Evolutionary conservation across 345 rosid species (phyloP).

Genomic region (Rhizophora mangle): DNA sequence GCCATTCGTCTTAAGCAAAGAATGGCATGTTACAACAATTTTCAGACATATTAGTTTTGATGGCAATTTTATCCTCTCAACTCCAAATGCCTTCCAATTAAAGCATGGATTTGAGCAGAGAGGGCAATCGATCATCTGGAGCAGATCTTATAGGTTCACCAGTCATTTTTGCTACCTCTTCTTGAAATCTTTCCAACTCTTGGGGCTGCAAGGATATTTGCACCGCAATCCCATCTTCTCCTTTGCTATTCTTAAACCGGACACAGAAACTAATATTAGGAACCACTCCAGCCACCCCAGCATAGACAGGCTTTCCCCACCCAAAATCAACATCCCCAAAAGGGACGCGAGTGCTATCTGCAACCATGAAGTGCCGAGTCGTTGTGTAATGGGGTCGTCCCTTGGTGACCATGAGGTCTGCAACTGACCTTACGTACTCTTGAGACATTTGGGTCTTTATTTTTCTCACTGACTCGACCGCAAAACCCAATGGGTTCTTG

Average conservation of each 20-base stretch:
- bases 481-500: slow-evolving; percentile 7
- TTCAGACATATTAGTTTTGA: no score
- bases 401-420: slow-evolving; percentile 13
- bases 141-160: no score
- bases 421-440: slow-evolving; percentile 18
- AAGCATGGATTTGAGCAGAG: no score
- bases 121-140: no score
- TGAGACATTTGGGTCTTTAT: slow-evolving; percentile 16
- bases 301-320: slow-evolving; percentile 22
- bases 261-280: background rate
- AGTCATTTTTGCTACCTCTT: slow-evolving; percentile 1
- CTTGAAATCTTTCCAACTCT: slow-evolving; percentile 12
- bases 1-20: no score
- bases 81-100: no score
- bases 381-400: background rate
- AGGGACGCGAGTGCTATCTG: background rate
- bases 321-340: slow-evolving; percentile 18
- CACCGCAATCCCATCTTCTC: slow-evolving; percentile 13
- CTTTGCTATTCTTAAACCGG: background rate
- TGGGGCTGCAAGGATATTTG: slow-evolving; percentile 7
- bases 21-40: no score
- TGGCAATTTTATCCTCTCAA: no score
- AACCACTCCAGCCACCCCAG: slow-evolving; percentile 9
- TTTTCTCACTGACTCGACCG: slow-evolving; percentile 15
- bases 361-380: background rate